Evolutionary conservation across 371 early-diverging fungal genomes (phyloP).

Genomic region (Neoconidiobolus thromboides): DNA sequence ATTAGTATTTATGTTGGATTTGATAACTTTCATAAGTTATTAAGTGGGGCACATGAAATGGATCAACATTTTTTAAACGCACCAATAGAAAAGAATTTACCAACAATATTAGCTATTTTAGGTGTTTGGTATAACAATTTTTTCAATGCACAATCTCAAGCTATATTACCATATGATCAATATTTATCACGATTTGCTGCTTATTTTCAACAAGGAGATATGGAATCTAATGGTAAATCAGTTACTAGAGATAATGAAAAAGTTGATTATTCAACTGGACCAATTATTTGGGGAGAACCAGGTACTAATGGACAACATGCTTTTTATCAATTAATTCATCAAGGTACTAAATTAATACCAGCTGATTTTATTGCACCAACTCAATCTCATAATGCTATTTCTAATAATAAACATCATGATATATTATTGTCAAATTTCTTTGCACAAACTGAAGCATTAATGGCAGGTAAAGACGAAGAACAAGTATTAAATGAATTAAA

Average conservation of each 20-base stretch:
- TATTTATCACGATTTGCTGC: conserved; percentile 92
- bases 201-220: conserved; percentile 98
- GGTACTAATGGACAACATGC: conserved; percentile 99
- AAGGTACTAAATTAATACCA: conserved; percentile 93
- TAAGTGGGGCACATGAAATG: conserved; percentile 91
- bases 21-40: conserved; percentile 83
- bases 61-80: conserved; percentile 86
- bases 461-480: conserved; percentile 73
- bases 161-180: conserved; percentile 96
- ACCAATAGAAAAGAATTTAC: conserved; percentile 78
- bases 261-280: conserved; percentile 76
- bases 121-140: conserved; percentile 99
- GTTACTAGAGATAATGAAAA: conserved; percentile 57
- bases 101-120: conserved; percentile 79
- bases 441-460: conserved; percentile 94
- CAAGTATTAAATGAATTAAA: conserved; percentile 59
- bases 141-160: conserved; percentile 84
- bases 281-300: conserved; percentile 98
- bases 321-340: conserved; percentile 98
- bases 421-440: conserved; percentile 96
- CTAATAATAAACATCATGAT: conserved; percentile 62
- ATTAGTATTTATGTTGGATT: conserved; percentile 91
- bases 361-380: conserved; percentile 93
- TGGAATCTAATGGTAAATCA: conserved; percentile 99
- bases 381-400: conserved; percentile 70